These are phyloP conservation scores for Alternaria panax DNA, from an alignment of 2,329 filamentous ascomycete species.

Conservation along the genomic window DNA sequence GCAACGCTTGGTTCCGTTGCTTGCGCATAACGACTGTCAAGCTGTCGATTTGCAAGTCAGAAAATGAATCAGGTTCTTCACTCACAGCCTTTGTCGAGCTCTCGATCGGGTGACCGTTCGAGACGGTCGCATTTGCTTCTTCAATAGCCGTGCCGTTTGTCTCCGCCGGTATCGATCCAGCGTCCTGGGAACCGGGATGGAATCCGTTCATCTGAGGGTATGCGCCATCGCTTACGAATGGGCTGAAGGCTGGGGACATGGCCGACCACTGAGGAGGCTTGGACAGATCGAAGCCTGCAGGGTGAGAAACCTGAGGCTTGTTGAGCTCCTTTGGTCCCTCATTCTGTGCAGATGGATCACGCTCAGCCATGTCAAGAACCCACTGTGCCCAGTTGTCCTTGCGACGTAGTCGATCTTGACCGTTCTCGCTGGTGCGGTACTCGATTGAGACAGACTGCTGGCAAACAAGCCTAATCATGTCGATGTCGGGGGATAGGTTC, in stretches of 20 bases:
- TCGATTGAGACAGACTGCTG: conserved; percentile 77
- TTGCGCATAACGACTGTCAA: conserved; percentile 62
- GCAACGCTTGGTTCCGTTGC: conserved; percentile 43
- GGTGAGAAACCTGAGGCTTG: conserved; percentile 50
- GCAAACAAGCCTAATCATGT: conserved; percentile 77
- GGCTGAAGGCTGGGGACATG: conserved; percentile 30
- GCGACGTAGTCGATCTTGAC: conserved; percentile 77
- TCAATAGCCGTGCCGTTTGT: conserved; percentile 33
- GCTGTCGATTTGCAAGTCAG: conserved; percentile 60
- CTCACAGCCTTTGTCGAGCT: conserved; percentile 42
- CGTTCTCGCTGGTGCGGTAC: conserved; percentile 76
- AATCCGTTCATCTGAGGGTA: conserved; percentile 43
- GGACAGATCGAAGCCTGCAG: conserved; percentile 45
- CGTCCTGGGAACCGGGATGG: conserved; percentile 27
- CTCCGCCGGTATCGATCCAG: conserved; percentile 17
- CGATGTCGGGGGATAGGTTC: conserved; percentile 73
- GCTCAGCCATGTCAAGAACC: conserved; percentile 74
- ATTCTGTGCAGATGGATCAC: conserved; percentile 76
- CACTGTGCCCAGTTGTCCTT: conserved; percentile 81
- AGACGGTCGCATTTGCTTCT: conserved; percentile 28
- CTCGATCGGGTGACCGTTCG: conserved; percentile 40
- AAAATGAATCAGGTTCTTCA: conserved; percentile 57
- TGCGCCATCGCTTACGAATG: conserved; percentile 32
- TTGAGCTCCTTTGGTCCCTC: conserved; percentile 66
- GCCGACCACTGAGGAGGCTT: conserved; percentile 40